phyloP scores from a whole-genome alignment of 768 basidiomycete genomes.

The Lepiota brunneoincarnata region DNA sequence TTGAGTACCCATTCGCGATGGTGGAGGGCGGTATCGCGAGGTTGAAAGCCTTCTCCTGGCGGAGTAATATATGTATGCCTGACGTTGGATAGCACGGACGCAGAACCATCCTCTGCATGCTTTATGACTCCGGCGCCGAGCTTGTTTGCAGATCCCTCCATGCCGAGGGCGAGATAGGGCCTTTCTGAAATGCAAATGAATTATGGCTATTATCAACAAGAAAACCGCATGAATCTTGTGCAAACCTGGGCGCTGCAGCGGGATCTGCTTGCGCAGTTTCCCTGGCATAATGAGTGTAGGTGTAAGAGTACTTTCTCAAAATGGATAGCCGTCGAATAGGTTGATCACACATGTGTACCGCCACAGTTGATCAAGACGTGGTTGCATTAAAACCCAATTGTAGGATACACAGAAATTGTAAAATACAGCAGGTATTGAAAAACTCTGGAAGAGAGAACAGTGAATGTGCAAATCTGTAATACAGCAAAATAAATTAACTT shows the following conservation, averaged over 20 bases:
- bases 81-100: slow-evolving; percentile 84
- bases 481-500: slow-evolving; percentile 2
- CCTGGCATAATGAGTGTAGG: slow-evolving; percentile 23
- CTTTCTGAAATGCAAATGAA: slow-evolving; percentile 40
- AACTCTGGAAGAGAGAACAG: not conserved
- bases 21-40: slow-evolving; percentile 92
- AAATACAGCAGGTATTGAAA: not conserved
- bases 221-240: not conserved
- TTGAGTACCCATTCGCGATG: slow-evolving; percentile 90
- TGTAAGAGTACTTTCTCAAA: not conserved
- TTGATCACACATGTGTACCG: not conserved
- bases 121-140: slow-evolving; percentile 91
- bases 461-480: not conserved
- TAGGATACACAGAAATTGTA: not conserved
- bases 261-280: slow-evolving; percentile 21
- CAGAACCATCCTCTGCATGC: slow-evolving; percentile 71
- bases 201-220: no score
- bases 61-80: slow-evolving; percentile 99
- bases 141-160: slow-evolving; percentile 98
- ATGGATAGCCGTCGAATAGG: not conserved
- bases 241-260: slow-evolving; percentile 36
- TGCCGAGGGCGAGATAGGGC: slow-evolving; percentile 84
- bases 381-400: no score
- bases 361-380: not conserved
- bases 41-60: slow-evolving; percentile 96